Evolutionary conservation across 257 asterid species (phyloP), one percentile per base, ranked within the genome.

Genomic region (Salvia hispanica): DNA sequence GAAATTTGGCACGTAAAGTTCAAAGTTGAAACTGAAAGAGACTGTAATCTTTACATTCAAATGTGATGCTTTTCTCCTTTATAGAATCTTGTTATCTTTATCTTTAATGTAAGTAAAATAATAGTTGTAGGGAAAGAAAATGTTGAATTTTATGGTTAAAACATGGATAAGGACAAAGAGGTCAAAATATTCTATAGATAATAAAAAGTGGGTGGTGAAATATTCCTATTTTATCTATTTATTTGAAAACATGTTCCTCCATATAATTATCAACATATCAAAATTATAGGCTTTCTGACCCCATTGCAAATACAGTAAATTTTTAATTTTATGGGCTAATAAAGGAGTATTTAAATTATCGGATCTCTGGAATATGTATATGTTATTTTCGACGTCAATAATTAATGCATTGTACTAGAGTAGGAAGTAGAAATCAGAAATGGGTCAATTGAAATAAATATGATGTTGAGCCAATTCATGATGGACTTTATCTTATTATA

Each of bases 401-500:
- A 51, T 36, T 12, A 40, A 37, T 37, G 5, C 5, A 46, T 50
- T n/a, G 62, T 61, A 39, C 55, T 10, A 36, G 67, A 47, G 54
- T 5, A 48, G 25, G 13, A 45, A 12, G 3, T 12, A 25, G 31
- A 25, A 25, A 25, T 25, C 31, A 25, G 31, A 25, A 25, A 25
- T 25, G 31, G 61, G 69, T 50, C 39, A 40, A 52, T 5, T 13
- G 12, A 71, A 71, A 40, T 71, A 51, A 71, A 71, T 71, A 31
- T 64, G 56, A 52, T 40, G 37, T 51, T 11, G 10, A 56, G 47
- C 61, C 52, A 47, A 60, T 13, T 47, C 57, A 57, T 68, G 47
- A 60, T 61, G 45, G 50, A 52, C 52, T 55, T 56, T 28, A n/a
- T 55, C 37, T 64, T 5, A 11, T 33, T 9, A 34, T 33, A 10